Conservation (phyloP, 371 early-diverging fungal species). For the Syncephalastrum monosporum region DNA sequence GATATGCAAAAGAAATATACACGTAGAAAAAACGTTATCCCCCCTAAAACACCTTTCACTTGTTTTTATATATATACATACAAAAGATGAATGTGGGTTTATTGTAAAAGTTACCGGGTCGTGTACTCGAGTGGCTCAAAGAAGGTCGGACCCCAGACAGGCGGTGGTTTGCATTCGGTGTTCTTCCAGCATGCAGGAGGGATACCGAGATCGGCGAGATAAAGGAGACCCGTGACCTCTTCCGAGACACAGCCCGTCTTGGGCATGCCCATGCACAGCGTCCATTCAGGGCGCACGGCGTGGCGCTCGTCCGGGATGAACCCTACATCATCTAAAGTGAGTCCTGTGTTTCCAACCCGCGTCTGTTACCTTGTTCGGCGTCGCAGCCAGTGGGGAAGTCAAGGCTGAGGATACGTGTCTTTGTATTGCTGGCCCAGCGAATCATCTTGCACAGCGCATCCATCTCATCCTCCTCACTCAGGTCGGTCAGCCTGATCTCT, state of each 20-base stretch:
- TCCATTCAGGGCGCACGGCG: constrained; percentile 65
- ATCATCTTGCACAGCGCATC: constrained; percentile 55
- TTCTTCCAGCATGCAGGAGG: constrained; percentile 62
- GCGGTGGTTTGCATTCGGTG: no score
- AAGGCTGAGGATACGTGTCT: constrained; percentile 65
- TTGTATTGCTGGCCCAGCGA: constrained; percentile 69
- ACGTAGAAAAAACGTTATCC: no score
- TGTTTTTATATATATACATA: no score
- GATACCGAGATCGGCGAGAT: constrained; percentile 79
- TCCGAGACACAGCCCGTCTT: constrained; percentile 59
- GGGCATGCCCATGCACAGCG: constrained; percentile 76
- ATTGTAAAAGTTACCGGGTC: no score
- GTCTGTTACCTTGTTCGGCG: constrained; percentile 47
- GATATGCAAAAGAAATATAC: no score
- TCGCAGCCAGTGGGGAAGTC: constrained; percentile 75
- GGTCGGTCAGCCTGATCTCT: constrained; percentile 57
- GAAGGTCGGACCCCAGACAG: no score
- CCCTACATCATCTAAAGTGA: constrained; percentile 5
- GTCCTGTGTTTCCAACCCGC: background rate
- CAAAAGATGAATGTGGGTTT: no score
- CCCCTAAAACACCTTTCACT: no score
- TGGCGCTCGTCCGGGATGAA: constrained; percentile 21
- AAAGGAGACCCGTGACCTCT: constrained; percentile 67
- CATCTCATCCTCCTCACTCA: constrained; percentile 50
- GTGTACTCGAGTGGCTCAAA: no score